Evolutionary conservation across 192 early-diverging fungal genomes (phyloP), one percentile per base, ranked within the genome.

Genomic region (Backusella sp.): DNA sequence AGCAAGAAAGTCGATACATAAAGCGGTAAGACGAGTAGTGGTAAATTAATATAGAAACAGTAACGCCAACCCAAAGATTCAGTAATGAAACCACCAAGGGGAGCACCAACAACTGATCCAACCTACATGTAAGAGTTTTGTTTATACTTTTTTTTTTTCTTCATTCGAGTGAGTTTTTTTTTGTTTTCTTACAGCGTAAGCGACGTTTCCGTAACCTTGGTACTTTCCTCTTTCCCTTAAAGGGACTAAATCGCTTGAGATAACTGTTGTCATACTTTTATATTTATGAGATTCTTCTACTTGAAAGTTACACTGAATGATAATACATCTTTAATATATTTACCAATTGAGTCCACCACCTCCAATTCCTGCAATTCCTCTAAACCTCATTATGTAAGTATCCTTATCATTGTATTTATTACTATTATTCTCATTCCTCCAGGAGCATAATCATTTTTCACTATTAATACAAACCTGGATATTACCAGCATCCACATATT

Each of bases 41-140:
- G 94, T 7, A 96, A 66, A 79, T 94, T 95, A 82, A 95, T 91
- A 83, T 86, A 95, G 76, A 95, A 95, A 67, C 89, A 89, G 80
- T 89, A 90, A 32, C 84, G 83, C 90, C 90, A 91, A 21, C 79
- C 83, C 66, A 82, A 69, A 12, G 77, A 42, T 56, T 84, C 79
- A 44, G 93, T 91, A 5, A 90, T 88, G 66, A 95, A 92, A 8
- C 85, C 86, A 35, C 92, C 91, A 74, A 94, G 65, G 5, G 94
- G 76, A 7, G 95, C 94, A 3, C 90, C 95, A 42, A 92, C 73
- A 15, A 92, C 88, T 6, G 86, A 88, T 0, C 91, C 82, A 8
- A 66, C n/a, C 77, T 81, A 17, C 8, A 11, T 32, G 28, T 26
- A 12, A 62, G 12, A 62, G 9, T 4, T 26, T 14, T 12, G 15